A percentile compares a stretch with the other conserved stretches of the same genome.
phyloP scores from a whole-genome alignment of 305 asterid genomes.

The Striga hermonthica region DNA sequence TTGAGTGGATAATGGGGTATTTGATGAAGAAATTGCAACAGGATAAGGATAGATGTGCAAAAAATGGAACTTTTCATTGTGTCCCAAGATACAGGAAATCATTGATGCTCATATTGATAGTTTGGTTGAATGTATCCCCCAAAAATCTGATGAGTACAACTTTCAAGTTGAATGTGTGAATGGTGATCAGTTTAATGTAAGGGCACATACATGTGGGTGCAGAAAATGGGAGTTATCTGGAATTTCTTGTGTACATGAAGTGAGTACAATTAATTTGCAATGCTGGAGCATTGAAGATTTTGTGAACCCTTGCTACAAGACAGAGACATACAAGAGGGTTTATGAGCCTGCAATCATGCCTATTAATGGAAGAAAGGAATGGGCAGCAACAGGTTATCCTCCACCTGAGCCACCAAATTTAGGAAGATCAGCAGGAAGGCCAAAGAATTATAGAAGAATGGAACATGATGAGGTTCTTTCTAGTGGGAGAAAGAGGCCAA shows the following conservation, averaged over 20 bases:
- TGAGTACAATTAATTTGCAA: background rate
- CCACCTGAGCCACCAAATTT: no score
- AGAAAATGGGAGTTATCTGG: background rate
- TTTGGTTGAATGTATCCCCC: background rate
- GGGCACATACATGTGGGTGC: background rate
- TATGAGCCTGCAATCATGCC: background rate
- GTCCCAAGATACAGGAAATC: background rate
- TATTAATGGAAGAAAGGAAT: no score
- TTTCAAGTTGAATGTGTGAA: background rate
- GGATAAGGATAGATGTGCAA: background rate
- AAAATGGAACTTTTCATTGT: no score
- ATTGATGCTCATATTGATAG: background rate
- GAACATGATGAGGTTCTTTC: no score
- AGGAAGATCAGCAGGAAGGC: no score
- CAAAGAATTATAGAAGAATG: no score
- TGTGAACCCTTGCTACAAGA: background rate
- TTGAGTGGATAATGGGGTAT: background rate
- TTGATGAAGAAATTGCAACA: background rate
- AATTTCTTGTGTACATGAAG: background rate
- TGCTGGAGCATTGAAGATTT: background rate
- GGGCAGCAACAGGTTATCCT: no score
- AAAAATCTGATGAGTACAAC: background rate
- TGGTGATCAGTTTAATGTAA: background rate
- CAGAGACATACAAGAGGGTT: background rate
- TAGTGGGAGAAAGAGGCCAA: no score